These are phyloP conservation scores for Hapsidospora chrysogenum DNA, from an alignment of 495 filamentous ascomycete genomes.

Conservation along the genomic window DNA sequence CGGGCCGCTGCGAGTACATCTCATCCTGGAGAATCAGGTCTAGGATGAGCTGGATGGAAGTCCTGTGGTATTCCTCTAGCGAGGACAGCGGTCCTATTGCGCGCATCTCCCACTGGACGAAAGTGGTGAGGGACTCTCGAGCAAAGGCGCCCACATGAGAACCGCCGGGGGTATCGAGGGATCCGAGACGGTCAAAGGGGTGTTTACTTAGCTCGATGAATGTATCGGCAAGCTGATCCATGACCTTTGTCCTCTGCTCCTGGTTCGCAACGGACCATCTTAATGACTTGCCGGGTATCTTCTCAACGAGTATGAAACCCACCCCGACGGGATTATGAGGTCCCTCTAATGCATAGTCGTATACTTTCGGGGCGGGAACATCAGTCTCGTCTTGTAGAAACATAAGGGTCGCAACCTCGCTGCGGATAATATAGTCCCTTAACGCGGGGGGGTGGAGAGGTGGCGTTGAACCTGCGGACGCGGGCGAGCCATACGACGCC, in stretches of 20 bases:
- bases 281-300: slow-evolving; percentile 16
- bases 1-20: slow-evolving; percentile 7
- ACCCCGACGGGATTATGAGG: slow-evolving; percentile 15
- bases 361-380: slow-evolving; percentile 13
- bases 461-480: slow-evolving; percentile 7
- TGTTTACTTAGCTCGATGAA: slow-evolving; percentile 19
- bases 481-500: slow-evolving; percentile 15
- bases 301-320: slow-evolving; percentile 22
- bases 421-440: slow-evolving; percentile 10
- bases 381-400: slow-evolving; percentile 18
- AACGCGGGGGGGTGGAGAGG: slow-evolving; percentile 2
- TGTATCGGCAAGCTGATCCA: slow-evolving; percentile 22
- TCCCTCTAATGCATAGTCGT: slow-evolving; percentile 7
- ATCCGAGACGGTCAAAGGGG: slow-evolving; percentile 15
- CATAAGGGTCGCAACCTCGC: slow-evolving; percentile 21
- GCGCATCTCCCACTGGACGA: slow-evolving; percentile 4
- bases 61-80: slow-evolving; percentile 7
- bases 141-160: slow-evolving; percentile 15
- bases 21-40: slow-evolving; percentile 17
- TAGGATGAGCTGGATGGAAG: slow-evolving; percentile 9
- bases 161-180: slow-evolving; percentile 14
- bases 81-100: slow-evolving; percentile 9
- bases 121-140: slow-evolving; percentile 10
- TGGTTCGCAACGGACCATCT: slow-evolving; percentile 10
- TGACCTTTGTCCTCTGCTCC: slow-evolving; percentile 16